Evolutionary conservation across 306 rosid species (phyloP), one percentile per base, ranked within the genome.

Genomic region (Corylus americana): DNA sequence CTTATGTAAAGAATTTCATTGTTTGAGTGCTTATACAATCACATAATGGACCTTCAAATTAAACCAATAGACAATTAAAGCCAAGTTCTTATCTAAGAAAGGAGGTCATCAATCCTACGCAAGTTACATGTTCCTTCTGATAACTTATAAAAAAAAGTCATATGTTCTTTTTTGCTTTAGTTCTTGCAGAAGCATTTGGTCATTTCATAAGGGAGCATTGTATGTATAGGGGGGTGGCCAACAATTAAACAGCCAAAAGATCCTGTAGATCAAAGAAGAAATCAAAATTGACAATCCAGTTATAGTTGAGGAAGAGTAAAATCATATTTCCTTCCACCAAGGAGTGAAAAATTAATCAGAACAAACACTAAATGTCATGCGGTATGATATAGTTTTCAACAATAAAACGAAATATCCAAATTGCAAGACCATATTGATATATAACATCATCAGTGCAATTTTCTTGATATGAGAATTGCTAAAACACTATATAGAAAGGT

Each of bases 191-290:
- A 27, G 68, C 68, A 61, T 63, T 63, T 0, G 17, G n/a, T 31
- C 44, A 29, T 31, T 44, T 63, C 47, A 63, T 29, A 7, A 29
- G 70, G 45, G 44, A 63, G n/a, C n/a, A 13, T 12, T 31, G 5
- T 5, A 14, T 4, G 70, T 13, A 13, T 31, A 31, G 37, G 14
- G 10, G 45, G 69, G 25, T 29, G 44, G n/a, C 42, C 39, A 29
- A 62, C 69, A 62, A 62, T 35, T 63, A 29, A 63, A 29, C 5
- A 7, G 39, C 42, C 70, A 63, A 31, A 31, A 16, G 70, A 31
- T 64, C 20, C 70, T 35, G 47, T 63, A 64, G 18, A 18, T 64
- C 70, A 64, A 35, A 64, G 70, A 31, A 64, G n/a, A 62, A 12
- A 62, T 62, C 8, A 12, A 62, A 62, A 62, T 62, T 22, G 13